These are phyloP conservation scores for Echinochloa phyllopogon DNA, from an alignment of 176 grass and related monocot genomes.

Conservation along the genomic window DNA sequence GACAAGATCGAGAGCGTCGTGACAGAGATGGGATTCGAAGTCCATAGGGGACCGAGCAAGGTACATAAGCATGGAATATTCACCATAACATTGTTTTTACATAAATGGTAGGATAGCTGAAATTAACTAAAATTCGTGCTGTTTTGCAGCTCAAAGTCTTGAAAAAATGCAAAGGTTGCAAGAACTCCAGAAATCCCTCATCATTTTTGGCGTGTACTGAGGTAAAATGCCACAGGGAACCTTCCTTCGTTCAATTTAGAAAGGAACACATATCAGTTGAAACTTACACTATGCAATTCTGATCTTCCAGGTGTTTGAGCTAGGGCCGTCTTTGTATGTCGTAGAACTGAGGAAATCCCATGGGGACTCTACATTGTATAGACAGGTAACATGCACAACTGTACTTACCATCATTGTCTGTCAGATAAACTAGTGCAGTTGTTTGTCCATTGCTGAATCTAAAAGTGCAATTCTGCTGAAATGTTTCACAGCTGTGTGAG, in stretches of 20 bases:
- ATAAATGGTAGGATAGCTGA: not conserved
- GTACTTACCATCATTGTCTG: not conserved
- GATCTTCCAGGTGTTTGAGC: slow-evolving; percentile 74
- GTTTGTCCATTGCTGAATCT: not conserved
- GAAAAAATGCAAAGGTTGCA: slow-evolving; percentile 48
- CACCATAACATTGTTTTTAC: not conserved
- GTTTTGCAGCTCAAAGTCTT: slow-evolving; percentile 65
- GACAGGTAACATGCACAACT: slow-evolving; percentile 55
- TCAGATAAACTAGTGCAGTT: not conserved
- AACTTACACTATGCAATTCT: slow-evolving; percentile 20
- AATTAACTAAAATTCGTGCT: slow-evolving; percentile 16
- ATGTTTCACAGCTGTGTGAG: slow-evolving; percentile 63
- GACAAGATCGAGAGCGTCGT: slow-evolving; percentile 63
- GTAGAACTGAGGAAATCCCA: slow-evolving; percentile 76
- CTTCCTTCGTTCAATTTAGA: not conserved
- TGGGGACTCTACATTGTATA: slow-evolving; percentile 76
- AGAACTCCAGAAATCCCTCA: slow-evolving; percentile 27
- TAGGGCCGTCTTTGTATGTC: slow-evolving; percentile 75
- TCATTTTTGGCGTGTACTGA: slow-evolving; percentile 66
- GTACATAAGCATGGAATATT: slow-evolving; percentile 39
- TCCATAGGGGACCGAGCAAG: slow-evolving; percentile 57
- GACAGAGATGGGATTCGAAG: slow-evolving; percentile 71
- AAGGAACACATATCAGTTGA: not conserved
- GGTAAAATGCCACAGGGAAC: slow-evolving; percentile 46
- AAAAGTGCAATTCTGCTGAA: slow-evolving; percentile 18